phyloP scores from a whole-genome alignment of 2,329 filamentous ascomycete genomes.

The Cladophialophora bantiana region DNA sequence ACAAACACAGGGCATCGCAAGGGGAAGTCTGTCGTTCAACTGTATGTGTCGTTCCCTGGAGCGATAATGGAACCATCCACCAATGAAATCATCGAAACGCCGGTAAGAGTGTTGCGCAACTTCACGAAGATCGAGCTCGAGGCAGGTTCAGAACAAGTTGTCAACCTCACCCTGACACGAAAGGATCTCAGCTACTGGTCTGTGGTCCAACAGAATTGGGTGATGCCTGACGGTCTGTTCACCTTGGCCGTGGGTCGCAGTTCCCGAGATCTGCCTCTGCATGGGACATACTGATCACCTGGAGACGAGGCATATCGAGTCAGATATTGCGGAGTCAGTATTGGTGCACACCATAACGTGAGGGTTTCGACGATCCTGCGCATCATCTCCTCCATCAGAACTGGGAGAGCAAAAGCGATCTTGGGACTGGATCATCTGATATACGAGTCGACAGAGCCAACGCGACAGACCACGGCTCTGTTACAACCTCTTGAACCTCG shows the following conservation, averaged over 20 bases:
- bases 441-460: constrained; percentile 5
- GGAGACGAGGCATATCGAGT: constrained; percentile 12
- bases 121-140: constrained; percentile 73
- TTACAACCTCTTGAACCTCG: constrained; percentile 8
- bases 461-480: neutral
- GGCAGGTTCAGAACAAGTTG: constrained; percentile 59
- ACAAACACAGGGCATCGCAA: constrained; percentile 38
- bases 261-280: constrained; percentile 41
- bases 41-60: constrained; percentile 45
- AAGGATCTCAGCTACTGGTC: constrained; percentile 79
- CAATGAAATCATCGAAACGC: constrained; percentile 66
- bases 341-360: neutral
- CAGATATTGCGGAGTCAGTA: constrained; percentile 6
- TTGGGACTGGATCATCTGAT: neutral
- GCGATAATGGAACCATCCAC: constrained; percentile 51
- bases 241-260: constrained; percentile 41
- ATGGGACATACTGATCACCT: constrained; percentile 27
- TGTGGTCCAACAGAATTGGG: constrained; percentile 71
- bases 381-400: neutral
- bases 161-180: constrained; percentile 68
- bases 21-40: constrained; percentile 41
- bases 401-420: neutral
- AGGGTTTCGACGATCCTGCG: neutral
- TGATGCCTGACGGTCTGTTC: constrained; percentile 55
- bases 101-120: constrained; percentile 70